Conservation (phyloP, 1,139 yeast species). For the Nakaseomyces sp. region DNA sequence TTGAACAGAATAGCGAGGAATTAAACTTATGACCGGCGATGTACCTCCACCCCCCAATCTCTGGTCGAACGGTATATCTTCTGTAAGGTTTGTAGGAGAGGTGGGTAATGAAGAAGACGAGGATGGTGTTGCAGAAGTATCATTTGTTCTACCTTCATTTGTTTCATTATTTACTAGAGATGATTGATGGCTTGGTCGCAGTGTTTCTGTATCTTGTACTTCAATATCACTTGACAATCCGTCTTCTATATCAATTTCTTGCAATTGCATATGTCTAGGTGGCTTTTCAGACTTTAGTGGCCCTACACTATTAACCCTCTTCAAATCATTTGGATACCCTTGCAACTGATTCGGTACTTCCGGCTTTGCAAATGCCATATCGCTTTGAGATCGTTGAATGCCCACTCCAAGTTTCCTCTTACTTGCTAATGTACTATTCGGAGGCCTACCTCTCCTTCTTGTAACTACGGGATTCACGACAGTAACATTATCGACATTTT, state of each 20-base stretch:
- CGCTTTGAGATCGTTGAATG: conserved; percentile 27
- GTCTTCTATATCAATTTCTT: conserved; percentile 33
- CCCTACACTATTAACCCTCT: neutral
- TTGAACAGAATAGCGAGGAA: conserved; percentile 26
- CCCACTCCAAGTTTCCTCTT: conserved; percentile 18
- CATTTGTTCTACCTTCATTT: conserved; percentile 9
- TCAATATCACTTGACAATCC: conserved; percentile 36
- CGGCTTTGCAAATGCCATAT: conserved; percentile 23
- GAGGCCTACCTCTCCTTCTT: conserved; percentile 29
- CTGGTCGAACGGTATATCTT: conserved; percentile 26
- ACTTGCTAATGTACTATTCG: conserved; percentile 17
- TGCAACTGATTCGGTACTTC: conserved; percentile 18
- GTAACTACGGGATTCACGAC: conserved; percentile 14
- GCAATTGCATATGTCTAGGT: conserved; percentile 16
- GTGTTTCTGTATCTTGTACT: conserved; percentile 6
- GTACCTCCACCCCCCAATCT: conserved; percentile 25
- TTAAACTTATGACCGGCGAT: conserved; percentile 25
- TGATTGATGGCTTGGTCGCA: conserved; percentile 7
- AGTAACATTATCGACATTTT: conserved; percentile 2
- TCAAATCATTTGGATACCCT: neutral
- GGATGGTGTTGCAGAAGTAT: conserved; percentile 15
- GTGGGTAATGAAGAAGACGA: conserved; percentile 31
- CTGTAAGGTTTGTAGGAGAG: conserved; percentile 34
- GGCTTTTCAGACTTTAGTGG: neutral
- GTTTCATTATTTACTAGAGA: conserved; percentile 7